Percentiles rank a stretch among this genome's conserved stretches.
phyloP scores from a whole-genome alignment of 108 stramenopile species.

The Cyclotella kingstonii region DNA sequence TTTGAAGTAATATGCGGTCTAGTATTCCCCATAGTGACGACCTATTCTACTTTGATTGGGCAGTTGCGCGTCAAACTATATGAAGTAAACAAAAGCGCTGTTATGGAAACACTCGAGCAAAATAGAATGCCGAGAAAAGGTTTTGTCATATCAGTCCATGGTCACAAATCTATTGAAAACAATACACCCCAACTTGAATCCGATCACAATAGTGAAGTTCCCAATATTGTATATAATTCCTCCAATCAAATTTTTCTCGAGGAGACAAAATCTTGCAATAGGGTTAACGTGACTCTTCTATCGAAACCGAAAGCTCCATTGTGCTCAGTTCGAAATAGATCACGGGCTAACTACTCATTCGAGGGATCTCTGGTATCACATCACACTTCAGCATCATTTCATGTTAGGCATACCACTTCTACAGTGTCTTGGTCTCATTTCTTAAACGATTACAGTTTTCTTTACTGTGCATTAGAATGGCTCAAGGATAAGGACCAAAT shows the following conservation, averaged over 20 bases:
- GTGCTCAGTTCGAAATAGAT: neutral
- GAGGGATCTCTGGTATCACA: neutral
- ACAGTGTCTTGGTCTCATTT: conserved; percentile 20
- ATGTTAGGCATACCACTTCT: conserved; percentile 24
- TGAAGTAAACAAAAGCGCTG: neutral
- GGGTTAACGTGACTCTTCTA: conserved; percentile 21
- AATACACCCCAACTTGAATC: neutral
- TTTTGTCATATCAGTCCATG: conserved; percentile 1
- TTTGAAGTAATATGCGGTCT: conserved; percentile 70
- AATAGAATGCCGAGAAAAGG: neutral
- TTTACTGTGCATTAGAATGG: conserved; percentile 69
- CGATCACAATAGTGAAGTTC: conserved; percentile 1
- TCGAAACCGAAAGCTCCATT: neutral
- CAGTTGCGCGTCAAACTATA: conserved; percentile 47
- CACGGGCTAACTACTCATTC: neutral
- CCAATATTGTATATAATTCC: conserved; percentile 30
- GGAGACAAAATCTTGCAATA: conserved; percentile 38
- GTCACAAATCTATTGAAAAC: conserved; percentile 21
- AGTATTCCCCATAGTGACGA: conserved; percentile 59
- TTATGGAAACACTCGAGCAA: neutral
- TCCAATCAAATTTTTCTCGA: conserved; percentile 34
- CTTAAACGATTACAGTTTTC: conserved; percentile 26
- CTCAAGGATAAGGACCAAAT: conserved; percentile 52
- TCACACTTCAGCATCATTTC: conserved; percentile 13
- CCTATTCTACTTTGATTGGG: conserved; percentile 64